phyloP scores from a whole-genome alignment of 148 eudicot species.

The Diospyros lotus region DNA sequence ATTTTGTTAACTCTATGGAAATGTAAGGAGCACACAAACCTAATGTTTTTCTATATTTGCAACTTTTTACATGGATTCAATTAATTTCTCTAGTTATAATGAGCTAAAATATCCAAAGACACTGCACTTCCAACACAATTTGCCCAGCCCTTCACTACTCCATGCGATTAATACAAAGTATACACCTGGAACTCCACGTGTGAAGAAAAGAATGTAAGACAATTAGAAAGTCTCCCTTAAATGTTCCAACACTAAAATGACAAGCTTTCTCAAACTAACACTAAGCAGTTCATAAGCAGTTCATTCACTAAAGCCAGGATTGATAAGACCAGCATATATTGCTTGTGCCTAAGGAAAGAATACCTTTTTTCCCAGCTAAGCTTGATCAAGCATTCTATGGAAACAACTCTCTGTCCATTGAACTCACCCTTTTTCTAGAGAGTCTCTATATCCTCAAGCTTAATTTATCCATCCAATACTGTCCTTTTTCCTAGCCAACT shows the following conservation, averaged over 20 bases:
- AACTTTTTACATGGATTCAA: too few relatives aligned
- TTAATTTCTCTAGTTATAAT: too few relatives aligned
- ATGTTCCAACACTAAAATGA: background rate
- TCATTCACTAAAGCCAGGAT: background rate
- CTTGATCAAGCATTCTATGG: background rate
- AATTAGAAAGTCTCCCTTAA: background rate
- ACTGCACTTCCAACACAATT: constrained; percentile 5
- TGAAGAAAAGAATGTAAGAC: too few relatives aligned
- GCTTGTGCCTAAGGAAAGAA: background rate
- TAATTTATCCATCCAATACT: background rate
- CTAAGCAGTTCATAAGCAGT: background rate
- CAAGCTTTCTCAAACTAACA: background rate
- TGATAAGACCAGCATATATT: background rate
- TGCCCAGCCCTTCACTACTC: background rate
- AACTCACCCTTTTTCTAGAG: background rate
- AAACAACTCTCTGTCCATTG: background rate
- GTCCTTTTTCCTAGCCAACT: background rate
- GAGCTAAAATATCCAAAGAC: background rate
- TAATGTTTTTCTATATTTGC: too few relatives aligned
- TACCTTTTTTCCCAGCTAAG: background rate
- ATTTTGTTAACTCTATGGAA: too few relatives aligned
- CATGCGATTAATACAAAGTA: background rate
- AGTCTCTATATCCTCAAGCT: background rate
- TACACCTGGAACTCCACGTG: too few relatives aligned
- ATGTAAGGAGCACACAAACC: too few relatives aligned